phyloP scores from a whole-genome alignment of 257 asterid genomes.

The Lycium ferocissimum region DNA sequence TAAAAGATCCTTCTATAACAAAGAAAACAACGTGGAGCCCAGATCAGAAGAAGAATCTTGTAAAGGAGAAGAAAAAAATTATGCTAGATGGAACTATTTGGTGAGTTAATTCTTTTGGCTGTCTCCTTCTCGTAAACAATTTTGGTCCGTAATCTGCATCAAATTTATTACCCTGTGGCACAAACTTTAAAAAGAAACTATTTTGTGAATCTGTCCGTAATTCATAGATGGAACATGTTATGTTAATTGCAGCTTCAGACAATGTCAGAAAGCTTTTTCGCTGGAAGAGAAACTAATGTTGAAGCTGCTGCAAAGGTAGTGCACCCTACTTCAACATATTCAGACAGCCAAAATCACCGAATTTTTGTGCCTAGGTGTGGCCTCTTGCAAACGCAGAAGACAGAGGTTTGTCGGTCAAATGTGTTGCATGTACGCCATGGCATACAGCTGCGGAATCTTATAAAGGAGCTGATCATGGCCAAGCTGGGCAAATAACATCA shows the following conservation, averaged over 20 bases:
- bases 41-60: no score
- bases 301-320: conserved; percentile 33
- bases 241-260: conserved; percentile 40
- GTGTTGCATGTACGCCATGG: no score
- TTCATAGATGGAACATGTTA: background rate
- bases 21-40: no score
- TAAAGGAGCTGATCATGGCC: conserved; percentile 31
- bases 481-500: conserved; percentile 29
- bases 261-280: conserved; percentile 40
- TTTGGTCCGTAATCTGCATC: background rate
- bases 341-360: conserved; percentile 24
- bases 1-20: no score
- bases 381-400: conserved; percentile 35
- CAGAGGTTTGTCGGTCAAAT: background rate
- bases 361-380: conserved; percentile 24
- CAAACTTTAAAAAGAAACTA: background rate
- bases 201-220: background rate
- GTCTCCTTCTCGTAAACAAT: background rate
- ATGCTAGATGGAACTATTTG: background rate
- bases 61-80: background rate
- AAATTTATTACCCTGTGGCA: background rate
- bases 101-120: background rate
- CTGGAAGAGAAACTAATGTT: conserved; percentile 33
- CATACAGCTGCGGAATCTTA: conserved; percentile 35
- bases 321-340: conserved; percentile 25